phyloP scores from a whole-genome alignment of 73 alveolate species.

The Effrenium voratum region DNA sequence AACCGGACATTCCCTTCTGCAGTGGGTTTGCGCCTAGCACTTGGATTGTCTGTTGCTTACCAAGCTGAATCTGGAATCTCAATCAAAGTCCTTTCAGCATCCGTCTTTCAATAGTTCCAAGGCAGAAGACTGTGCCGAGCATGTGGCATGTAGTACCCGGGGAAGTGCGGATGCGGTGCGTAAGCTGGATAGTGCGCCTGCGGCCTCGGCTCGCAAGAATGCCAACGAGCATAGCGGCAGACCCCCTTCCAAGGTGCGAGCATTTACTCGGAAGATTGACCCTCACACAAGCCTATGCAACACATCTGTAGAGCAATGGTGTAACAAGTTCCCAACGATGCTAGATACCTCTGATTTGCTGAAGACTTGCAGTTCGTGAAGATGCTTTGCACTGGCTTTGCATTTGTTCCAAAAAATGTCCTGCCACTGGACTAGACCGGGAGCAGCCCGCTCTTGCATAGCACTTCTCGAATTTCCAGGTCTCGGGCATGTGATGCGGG shows the following conservation, averaged over 20 bases:
- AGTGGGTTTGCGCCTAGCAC: too few species aligned
- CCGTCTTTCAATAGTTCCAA: background rate
- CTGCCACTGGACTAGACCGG: too few species aligned
- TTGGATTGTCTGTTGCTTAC: too few species aligned
- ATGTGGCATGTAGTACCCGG: slow-evolving; percentile 38
- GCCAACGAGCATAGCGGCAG: background rate
- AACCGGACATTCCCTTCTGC: background rate
- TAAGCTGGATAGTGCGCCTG: slow-evolving; percentile 32
- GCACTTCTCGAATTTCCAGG: too few species aligned
- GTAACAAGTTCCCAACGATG: background rate
- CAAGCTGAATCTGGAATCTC: background rate
- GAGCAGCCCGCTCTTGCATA: too few species aligned
- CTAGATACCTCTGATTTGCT: background rate
- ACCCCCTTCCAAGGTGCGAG: background rate
- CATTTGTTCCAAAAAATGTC: too few species aligned
- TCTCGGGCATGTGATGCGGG: too few species aligned
- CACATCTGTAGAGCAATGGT: background rate
- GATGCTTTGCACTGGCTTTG: background rate
- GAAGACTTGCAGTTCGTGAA: background rate
- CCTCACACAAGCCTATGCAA: background rate
- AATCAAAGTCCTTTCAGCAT: background rate
- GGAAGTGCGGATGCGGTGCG: slow-evolving; percentile 58
- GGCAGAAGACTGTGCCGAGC: background rate
- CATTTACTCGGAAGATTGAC: background rate
- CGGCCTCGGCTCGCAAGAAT: slow-evolving; percentile 19